Evolutionary conservation across 495 filamentous ascomycete species (phyloP).

Genomic region (Bacidia gigantensis): DNA sequence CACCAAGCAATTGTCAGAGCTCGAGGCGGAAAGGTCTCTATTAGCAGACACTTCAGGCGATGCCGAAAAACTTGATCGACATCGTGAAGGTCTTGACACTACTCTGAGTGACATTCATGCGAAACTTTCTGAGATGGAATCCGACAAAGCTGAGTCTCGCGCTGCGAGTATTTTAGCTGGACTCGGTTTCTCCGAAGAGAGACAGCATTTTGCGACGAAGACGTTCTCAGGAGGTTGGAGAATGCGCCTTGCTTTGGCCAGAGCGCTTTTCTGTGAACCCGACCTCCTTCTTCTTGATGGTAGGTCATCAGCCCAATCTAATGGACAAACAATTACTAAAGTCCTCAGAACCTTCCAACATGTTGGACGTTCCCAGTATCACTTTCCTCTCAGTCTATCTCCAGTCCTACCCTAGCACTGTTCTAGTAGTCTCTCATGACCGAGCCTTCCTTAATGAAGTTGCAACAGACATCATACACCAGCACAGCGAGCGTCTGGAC

Average conservation of each 20-base stretch:
- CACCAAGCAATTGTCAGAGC: slow-evolving; percentile 53
- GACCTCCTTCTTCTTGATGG: slow-evolving; percentile 88
- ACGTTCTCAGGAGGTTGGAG: slow-evolving; percentile 99
- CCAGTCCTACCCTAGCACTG: slow-evolving; percentile 81
- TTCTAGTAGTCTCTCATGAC: slow-evolving; percentile 97
- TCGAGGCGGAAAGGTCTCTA: slow-evolving; percentile 65
- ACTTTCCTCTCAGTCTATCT: slow-evolving; percentile 97
- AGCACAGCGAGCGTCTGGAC: slow-evolving; percentile 91
- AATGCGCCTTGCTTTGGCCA: slow-evolving; percentile 89
- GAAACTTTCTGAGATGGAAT: slow-evolving; percentile 97
- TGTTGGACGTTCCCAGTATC: slow-evolving; percentile 99
- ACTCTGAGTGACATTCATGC: slow-evolving; percentile 79
- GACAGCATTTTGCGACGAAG: slow-evolving; percentile 85
- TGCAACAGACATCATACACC: slow-evolving; percentile 98
- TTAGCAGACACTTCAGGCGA: slow-evolving; percentile 80
- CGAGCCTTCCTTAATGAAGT: slow-evolving; percentile 98
- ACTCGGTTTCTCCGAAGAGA: slow-evolving; percentile 88
- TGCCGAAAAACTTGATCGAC: slow-evolving; percentile 67
- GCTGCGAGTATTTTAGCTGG: slow-evolving; percentile 93
- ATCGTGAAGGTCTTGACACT: slow-evolving; percentile 78
- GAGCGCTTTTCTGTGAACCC: slow-evolving; percentile 96
- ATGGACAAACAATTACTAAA: slow-evolving; percentile 18
- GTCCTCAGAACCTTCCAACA: slow-evolving; percentile 82
- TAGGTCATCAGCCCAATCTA: slow-evolving; percentile 15
- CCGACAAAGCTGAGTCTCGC: slow-evolving; percentile 90